phyloP scores from a whole-genome alignment of 148 eudicot species.

The Fallopia convolvulus region DNA sequence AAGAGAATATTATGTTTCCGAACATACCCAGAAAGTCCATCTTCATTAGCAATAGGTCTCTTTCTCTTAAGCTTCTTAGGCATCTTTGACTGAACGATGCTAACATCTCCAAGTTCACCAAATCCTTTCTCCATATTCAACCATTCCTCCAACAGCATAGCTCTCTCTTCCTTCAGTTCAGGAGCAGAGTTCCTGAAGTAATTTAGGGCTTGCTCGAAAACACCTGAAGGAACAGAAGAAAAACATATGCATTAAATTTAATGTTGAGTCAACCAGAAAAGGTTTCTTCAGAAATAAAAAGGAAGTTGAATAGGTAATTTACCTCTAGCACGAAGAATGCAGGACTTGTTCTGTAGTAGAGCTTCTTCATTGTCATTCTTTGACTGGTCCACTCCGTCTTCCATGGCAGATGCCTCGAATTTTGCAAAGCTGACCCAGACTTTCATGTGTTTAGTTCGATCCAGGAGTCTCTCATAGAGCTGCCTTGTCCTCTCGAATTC shows the following conservation, averaged over 20 bases:
- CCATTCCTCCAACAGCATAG: slow-evolving; percentile 93
- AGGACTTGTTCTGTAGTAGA: slow-evolving; percentile 29
- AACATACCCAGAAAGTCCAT: slow-evolving; percentile 47
- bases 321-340: slow-evolving; percentile 69
- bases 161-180: slow-evolving; percentile 85
- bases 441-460: slow-evolving; percentile 87
- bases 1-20: slow-evolving; percentile 28
- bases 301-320: slow-evolving; percentile 13
- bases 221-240: slow-evolving; percentile 42
- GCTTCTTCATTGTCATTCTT: slow-evolving; percentile 32
- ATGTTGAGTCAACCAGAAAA: not conserved
- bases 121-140: slow-evolving; percentile 51
- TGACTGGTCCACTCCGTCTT: slow-evolving; percentile 33
- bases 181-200: slow-evolving; percentile 71
- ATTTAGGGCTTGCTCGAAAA: slow-evolving; percentile 73
- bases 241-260: not conserved
- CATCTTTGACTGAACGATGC: slow-evolving; percentile 51
- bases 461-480: slow-evolving; percentile 84
- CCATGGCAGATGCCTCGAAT: slow-evolving; percentile 73
- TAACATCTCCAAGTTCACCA: slow-evolving; percentile 66
- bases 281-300: not conserved
- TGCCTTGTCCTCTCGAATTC: slow-evolving; percentile 83
- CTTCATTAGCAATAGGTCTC: slow-evolving; percentile 62
- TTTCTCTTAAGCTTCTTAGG: slow-evolving; percentile 93
- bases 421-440: slow-evolving; percentile 95